phyloP scores from a whole-genome alignment of 2,329 filamentous ascomycete species.

The Stemphylium beticola region DNA sequence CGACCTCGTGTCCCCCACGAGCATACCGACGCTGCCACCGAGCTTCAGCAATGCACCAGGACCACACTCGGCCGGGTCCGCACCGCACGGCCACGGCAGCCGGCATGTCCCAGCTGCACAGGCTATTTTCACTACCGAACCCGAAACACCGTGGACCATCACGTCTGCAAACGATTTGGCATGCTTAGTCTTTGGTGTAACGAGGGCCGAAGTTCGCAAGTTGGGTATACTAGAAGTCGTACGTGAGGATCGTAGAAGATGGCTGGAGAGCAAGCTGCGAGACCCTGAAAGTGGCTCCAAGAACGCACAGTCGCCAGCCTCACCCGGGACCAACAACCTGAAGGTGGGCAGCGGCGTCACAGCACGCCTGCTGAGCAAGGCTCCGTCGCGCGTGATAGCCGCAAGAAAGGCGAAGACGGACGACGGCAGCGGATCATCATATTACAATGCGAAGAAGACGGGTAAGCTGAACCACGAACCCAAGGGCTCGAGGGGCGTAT shows the following conservation, averaged over 20 bases:
- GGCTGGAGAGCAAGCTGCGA: conserved; percentile 85
- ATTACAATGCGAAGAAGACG: conserved; percentile 55
- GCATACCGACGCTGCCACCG: conserved; percentile 49
- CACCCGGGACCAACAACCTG: conserved; percentile 50
- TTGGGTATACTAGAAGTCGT: conserved; percentile 96
- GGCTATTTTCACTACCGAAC: conserved; percentile 96
- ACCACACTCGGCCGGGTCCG: conserved; percentile 48
- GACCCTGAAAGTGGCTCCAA: conserved; percentile 63
- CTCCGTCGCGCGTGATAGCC: conserved; percentile 64
- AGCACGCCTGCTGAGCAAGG: conserved; percentile 85
- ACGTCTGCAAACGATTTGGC: conserved; percentile 95
- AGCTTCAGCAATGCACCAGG: conserved; percentile 42
- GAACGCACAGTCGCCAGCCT: conserved; percentile 45
- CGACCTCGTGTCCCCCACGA: conserved; percentile 55
- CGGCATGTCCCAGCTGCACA: conserved; percentile 91
- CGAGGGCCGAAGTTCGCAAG: conserved; percentile 91
- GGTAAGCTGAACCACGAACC: conserved; percentile 70
- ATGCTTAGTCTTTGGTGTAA: conserved; percentile 98
- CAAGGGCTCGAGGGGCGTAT: conserved; percentile 82
- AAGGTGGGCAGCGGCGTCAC: conserved; percentile 85
- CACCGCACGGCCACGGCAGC: conserved; percentile 82
- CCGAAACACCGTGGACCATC: conserved; percentile 90
- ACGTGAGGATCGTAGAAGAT: conserved; percentile 83
- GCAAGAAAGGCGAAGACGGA: conserved; percentile 69
- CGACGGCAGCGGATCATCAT: conserved; percentile 61